Evolutionary conservation across 1,139 yeast genomes (phyloP).

Genomic region (Candida sanyaensis): DNA sequence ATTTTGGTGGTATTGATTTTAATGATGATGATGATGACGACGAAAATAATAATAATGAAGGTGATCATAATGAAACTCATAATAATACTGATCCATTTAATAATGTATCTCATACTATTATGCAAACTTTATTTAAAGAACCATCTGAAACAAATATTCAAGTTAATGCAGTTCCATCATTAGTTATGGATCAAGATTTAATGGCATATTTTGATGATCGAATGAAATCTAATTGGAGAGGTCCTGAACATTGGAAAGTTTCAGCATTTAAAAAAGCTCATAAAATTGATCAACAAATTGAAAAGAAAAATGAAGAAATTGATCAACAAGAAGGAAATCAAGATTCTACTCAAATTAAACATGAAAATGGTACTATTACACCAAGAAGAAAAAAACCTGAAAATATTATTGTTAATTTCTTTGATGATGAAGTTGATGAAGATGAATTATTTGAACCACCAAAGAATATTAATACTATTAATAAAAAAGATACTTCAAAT

Average conservation of each 20-base stretch:
- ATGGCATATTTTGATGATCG: conserved; percentile 80
- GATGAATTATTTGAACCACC: conserved; percentile 54
- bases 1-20: conserved; percentile 19
- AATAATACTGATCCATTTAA: conserved; percentile 22
- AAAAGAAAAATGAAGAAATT: background rate
- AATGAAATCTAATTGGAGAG: conserved; percentile 77
- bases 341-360: conserved; percentile 7
- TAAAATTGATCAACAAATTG: conserved; percentile 14
- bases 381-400: conserved; percentile 33
- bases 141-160: conserved; percentile 17
- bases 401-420: conserved; percentile 50
- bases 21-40: conserved; percentile 19
- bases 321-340: conserved; percentile 7
- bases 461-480: conserved; percentile 33
- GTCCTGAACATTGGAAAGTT: conserved; percentile 94
- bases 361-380: background rate
- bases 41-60: conserved; percentile 13
- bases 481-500: conserved; percentile 25
- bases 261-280: conserved; percentile 47
- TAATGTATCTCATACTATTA: conserved; percentile 24
- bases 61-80: conserved; percentile 12
- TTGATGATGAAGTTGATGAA: conserved; percentile 36
- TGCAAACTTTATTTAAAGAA: conserved; percentile 25
- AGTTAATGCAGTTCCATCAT: conserved; percentile 22
- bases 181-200: conserved; percentile 63